A percentile compares a stretch with the other conserved stretches of the same genome.
These are phyloP conservation scores for Saccharomycopsis schoenii DNA, from an alignment of 805 yeast species.

Conservation along the genomic window DNA sequence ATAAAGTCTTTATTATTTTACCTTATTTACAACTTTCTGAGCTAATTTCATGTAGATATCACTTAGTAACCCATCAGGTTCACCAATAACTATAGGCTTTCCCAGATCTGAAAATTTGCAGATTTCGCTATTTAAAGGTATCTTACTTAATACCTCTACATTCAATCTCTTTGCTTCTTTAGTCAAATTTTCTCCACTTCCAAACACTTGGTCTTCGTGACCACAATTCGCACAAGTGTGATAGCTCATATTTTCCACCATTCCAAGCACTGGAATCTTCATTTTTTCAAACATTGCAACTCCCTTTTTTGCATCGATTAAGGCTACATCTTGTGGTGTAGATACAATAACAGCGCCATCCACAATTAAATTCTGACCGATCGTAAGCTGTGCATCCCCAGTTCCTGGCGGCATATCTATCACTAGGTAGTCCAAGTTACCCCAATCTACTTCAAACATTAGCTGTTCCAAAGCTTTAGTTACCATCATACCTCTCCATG, in stretches of 20 bases:
- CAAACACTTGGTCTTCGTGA: conserved; percentile 69
- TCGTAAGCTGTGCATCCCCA: conserved; percentile 75
- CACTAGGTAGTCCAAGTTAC: conserved; percentile 52
- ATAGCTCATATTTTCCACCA: conserved; percentile 78
- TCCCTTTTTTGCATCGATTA: conserved; percentile 73
- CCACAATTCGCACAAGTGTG: conserved; percentile 67
- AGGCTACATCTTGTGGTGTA: conserved; percentile 80
- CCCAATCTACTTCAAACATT: conserved; percentile 77
- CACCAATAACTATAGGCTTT: conserved; percentile 45
- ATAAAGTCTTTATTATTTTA: conserved; percentile 3
- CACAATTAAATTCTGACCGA: conserved; percentile 67
- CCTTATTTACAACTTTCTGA: conserved; percentile 23
- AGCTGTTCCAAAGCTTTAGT: conserved; percentile 81
- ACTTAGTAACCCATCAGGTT: conserved; percentile 29
- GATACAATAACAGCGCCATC: conserved; percentile 78
- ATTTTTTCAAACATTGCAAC: conserved; percentile 69
- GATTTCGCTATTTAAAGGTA: conserved; percentile 56
- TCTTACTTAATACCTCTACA: conserved; percentile 47
- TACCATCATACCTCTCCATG: conserved; percentile 82
- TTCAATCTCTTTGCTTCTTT: conserved; percentile 41
- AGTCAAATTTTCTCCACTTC: conserved; percentile 38
- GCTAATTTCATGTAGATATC: conserved; percentile 44
- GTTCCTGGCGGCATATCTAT: conserved; percentile 91
- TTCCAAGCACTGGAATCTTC: conserved; percentile 60
- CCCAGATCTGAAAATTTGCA: conserved; percentile 57